These are phyloP conservation scores for Cladophialophora carrionii DNA, from an alignment of 2,329 filamentous ascomycete genomes.

Conservation along the genomic window DNA sequence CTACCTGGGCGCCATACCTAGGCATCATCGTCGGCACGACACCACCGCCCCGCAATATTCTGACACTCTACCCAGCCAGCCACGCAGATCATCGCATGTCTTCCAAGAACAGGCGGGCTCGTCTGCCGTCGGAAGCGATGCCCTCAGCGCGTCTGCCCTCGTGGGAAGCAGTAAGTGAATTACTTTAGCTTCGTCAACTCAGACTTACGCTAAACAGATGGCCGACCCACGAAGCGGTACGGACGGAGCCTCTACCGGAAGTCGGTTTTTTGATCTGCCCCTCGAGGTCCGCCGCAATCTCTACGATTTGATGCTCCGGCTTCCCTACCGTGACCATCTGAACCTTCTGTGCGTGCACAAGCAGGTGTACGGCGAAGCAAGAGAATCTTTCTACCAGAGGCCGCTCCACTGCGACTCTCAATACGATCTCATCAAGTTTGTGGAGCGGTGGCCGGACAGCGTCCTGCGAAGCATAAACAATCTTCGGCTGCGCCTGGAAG, in stretches of 20 bases:
- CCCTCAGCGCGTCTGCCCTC: not conserved
- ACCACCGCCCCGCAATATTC: not conserved
- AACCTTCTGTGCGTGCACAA: slow-evolving; percentile 26
- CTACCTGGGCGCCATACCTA: not conserved
- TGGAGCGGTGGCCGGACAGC: slow-evolving; percentile 3
- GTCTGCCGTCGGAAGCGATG: not conserved
- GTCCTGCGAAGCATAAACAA: slow-evolving; percentile 21
- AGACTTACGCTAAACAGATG: not conserved
- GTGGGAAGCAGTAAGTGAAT: slow-evolving; percentile 5
- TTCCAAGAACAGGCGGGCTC: not conserved
- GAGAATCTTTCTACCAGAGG: slow-evolving; percentile 26
- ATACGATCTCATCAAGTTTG: slow-evolving; percentile 24
- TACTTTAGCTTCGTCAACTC: not conserved
- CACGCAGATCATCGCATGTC: not conserved
- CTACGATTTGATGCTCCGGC: slow-evolving; percentile 26
- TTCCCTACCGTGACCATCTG: slow-evolving; percentile 19
- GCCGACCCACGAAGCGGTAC: not conserved
- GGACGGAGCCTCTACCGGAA: not conserved
- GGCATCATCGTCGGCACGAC: not conserved
- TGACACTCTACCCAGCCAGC: not conserved
- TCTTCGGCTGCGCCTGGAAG: slow-evolving; percentile 23
- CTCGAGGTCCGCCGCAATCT: slow-evolving; percentile 29
- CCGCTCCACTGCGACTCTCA: slow-evolving; percentile 25
- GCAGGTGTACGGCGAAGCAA: slow-evolving; percentile 29
- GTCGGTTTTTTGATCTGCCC: slow-evolving; percentile 24